A percentile compares a stretch with the other conserved stretches of the same genome.
These are phyloP conservation scores for Trichophaea hybrida DNA, from an alignment of 2,329 filamentous ascomycete species.

Conservation along the genomic window DNA sequence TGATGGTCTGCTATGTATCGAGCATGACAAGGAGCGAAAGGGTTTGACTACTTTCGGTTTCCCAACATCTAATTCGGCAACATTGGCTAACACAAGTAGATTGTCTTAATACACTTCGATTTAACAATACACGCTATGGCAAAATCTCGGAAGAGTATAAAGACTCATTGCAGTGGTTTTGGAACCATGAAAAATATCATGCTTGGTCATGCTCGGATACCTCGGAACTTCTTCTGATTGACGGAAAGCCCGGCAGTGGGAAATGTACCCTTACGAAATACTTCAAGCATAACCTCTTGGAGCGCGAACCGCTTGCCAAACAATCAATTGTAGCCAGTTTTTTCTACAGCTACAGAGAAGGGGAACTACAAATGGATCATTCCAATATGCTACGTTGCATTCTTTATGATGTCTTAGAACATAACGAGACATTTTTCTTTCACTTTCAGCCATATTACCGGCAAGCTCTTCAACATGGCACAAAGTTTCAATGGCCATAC, in stretches of 20 bases:
- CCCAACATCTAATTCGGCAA: background rate
- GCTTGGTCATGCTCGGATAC: background rate
- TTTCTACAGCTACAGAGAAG: background rate
- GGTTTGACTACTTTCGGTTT: background rate
- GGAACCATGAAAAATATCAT: background rate
- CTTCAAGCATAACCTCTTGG: background rate
- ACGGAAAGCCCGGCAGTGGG: background rate
- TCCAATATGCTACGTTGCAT: background rate
- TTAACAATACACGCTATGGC: background rate
- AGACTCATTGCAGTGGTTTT: background rate
- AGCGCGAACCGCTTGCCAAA: background rate
- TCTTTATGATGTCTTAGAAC: background rate
- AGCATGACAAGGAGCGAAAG: background rate
- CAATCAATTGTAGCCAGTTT: background rate
- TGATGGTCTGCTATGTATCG: background rate
- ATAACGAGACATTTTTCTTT: background rate
- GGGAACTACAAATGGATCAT: background rate
- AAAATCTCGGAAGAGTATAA: background rate
- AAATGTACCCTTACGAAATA: conserved; percentile 3
- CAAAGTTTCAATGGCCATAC: too few species aligned
- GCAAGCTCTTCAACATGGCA: too few species aligned
- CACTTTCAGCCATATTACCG: too few species aligned
- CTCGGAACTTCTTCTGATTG: background rate
- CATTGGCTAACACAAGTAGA: background rate
- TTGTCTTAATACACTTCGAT: too few species aligned